Conservation (phyloP, 371 early-diverging fungal species). For the Circinella umbellata region DNA sequence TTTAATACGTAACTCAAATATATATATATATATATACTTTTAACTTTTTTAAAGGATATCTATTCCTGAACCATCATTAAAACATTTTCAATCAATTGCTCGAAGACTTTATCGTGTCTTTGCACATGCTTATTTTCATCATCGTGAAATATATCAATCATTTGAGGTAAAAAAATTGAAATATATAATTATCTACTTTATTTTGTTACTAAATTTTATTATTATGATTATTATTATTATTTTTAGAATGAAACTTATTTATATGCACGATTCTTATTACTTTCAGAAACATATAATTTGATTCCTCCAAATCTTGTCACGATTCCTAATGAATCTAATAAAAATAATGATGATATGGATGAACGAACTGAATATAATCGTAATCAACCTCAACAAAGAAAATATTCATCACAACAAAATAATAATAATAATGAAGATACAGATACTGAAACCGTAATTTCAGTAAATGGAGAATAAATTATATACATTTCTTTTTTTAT, state of each 20-base stretch:
- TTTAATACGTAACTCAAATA: too few species aligned
- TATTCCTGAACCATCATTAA: constrained; percentile 74
- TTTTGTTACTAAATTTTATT: too few species aligned
- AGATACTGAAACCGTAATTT: neutral
- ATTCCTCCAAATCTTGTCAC: constrained; percentile 68
- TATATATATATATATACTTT: too few species aligned
- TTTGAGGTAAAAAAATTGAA: constrained; percentile 69
- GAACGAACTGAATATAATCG: neutral
- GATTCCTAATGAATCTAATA: constrained; percentile 54
- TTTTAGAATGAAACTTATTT: constrained; percentile 71
- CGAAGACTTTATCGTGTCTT: constrained; percentile 94
- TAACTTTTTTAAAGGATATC: constrained; percentile 52
- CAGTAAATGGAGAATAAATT: constrained; percentile 8
- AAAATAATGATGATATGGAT: constrained; percentile 12
- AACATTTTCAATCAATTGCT: constrained; percentile 88
- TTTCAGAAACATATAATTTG: constrained; percentile 69
- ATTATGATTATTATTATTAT: too few species aligned
- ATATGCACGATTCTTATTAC: constrained; percentile 78
- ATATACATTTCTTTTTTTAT: neutral
- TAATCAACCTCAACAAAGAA: neutral
- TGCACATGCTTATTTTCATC: constrained; percentile 94
- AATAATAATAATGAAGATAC: neutral
- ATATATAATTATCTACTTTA: too few species aligned
- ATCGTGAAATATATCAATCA: constrained; percentile 82
- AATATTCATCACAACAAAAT: neutral